Evolutionary conservation across 345 rosid genomes (phyloP), one percentile per base, ranked within the genome.

Genomic region (Erucastrum elatum): DNA sequence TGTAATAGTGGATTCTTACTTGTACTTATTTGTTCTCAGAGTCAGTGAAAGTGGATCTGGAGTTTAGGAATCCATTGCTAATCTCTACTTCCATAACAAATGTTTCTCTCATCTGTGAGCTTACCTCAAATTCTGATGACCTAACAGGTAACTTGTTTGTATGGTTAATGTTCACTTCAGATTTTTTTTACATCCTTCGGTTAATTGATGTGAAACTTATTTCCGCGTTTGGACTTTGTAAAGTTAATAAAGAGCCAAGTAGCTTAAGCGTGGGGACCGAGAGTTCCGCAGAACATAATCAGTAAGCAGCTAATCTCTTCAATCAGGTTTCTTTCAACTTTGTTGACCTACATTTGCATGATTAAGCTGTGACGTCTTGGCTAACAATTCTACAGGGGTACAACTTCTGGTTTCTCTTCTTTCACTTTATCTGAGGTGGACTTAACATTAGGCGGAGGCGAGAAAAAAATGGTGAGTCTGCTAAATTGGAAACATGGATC

Each of bases 61-160:
- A 90, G 84, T 88, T 95, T 79, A 84, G 80, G 84, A 95, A 95
- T 77, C 98, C 99, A 51, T 83, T 95, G 78, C 90, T 88, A 75
- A 84, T 91, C 51, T 84, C 94, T 51, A 85, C 93, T 82, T 88
- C 97, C 70, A 68, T 93, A 68, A 84, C 92, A 29, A 74, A 80
- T 51, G 89, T 93, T 81, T 86, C 94, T 74, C 87, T 95, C 86
- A 88, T 93, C 68, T 91, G 96, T 73, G 91, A 91, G 78, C 93
- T 87, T 76, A 84, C 85, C 68, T 69, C 78, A 69, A 84, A 66
- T 61, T 81, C 92, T 71, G 97, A 90, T 75, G 97, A 91, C 68
- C 64, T 66, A 11, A 68, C 87, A 65, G 94, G 99, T 87, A 81
- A 82, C 73, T 65, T 58, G 80, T 77, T 78, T 67, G 70, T 69